Evolutionary conservation across 1,284 basidiomycete species (phyloP), one percentile per base, ranked within the genome.

Genomic region (Earliella scabrosa): DNA sequence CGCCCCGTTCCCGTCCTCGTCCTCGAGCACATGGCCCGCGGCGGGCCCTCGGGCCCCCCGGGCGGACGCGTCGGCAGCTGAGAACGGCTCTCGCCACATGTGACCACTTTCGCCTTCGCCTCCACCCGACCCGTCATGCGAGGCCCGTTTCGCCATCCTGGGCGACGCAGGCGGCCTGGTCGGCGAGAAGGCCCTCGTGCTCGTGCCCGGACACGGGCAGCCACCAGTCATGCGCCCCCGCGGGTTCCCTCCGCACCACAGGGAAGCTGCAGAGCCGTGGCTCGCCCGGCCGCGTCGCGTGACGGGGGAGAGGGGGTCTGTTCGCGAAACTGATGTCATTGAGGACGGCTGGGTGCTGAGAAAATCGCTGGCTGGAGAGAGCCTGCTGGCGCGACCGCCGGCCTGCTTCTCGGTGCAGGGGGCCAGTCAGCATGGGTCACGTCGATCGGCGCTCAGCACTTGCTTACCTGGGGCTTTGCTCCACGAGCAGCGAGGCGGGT

Each of bases 251-350:
- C 47, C 54, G 58, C 54, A 47, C 58, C 47, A 50, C 51, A 16
- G 16, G 52, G 35, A 58, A 45, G 48, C 57, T 47, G 47, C 48
- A 34, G 58, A 40, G 54, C 48, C 49, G 57, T 54, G 52, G 23
- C 53, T 16, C 20, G 47, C 46, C 45, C 45, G 40, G 14, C 41
- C 24, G 43, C 52, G 3, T n/a, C 35, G 39, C 39, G 43, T 44
- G 43, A 29, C 35, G 35, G 43, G 43, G 16, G 13, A 14, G 52
- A 31, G 41, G 29, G 40, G 55, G 2, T 38, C 13, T 18, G n/a
- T 38, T 26, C 34, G 20, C 26, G 44, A 34, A 32, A 23, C 55
- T 60, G 55, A 60, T 60, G 59, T 55, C 59, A 57, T 57, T n/a
- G n/a, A n/a, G n/a, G n/a, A n/a, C n/a, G n/a, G n/a, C n/a, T n/a